Conservation (phyloP, 2,329 filamentous ascomycete genomes). For the Ceratocystis papillata region DNA sequence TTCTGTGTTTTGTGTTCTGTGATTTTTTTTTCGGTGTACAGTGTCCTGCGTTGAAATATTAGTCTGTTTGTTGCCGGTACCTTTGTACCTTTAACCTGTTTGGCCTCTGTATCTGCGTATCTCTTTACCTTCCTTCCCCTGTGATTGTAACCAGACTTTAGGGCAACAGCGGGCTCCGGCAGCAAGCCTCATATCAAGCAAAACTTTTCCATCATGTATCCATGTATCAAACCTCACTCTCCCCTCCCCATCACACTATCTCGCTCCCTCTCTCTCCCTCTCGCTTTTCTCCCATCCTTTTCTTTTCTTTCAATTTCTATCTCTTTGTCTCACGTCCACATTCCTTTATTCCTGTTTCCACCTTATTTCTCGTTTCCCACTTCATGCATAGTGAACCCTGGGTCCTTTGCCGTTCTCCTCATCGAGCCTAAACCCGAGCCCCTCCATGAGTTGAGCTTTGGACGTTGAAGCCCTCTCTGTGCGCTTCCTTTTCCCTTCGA, state of each 20-base stretch:
- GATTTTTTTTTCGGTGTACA: too few relatives aligned
- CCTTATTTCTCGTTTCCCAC: too few relatives aligned
- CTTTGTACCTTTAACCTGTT: not conserved
- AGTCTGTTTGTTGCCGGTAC: not conserved
- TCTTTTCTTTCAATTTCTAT: not conserved
- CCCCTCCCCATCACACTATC: not conserved
- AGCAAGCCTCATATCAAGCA: not conserved
- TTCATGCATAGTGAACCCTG: not conserved
- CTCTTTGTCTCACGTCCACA: too few relatives aligned
- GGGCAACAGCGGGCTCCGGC: not conserved
- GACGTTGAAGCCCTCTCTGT: not conserved
- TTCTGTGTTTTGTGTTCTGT: too few relatives aligned
- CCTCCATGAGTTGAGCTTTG: not conserved
- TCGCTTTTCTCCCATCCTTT: conserved; percentile 6
- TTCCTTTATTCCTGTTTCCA: too few relatives aligned
- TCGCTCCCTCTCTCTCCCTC: not conserved
- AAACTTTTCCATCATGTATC: not conserved
- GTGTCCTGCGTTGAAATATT: too few relatives aligned
- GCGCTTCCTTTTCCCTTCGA: conserved; percentile 2
- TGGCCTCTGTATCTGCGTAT: not conserved
- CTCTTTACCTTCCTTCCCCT: not conserved
- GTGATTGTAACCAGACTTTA: not conserved
- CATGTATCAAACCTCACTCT: not conserved
- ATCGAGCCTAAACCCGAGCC: not conserved
- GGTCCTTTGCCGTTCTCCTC: conserved; percentile 1